Evolutionary conservation across 495 filamentous ascomycete genomes (phyloP).

Genomic region (Aspergillus conjunctus): DNA sequence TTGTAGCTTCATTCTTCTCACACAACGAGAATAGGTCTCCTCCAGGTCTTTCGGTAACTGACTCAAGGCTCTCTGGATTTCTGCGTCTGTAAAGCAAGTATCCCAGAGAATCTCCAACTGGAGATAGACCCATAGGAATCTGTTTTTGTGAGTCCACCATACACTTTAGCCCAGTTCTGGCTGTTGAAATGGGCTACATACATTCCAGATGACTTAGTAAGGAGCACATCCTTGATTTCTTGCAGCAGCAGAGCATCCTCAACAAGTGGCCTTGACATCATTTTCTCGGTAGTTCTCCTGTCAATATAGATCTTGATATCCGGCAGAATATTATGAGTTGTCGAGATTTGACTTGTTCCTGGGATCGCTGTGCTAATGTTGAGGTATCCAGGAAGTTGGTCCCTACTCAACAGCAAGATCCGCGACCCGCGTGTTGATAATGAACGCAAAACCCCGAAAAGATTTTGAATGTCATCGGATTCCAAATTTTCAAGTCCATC

Average conservation of each 20-base stretch:
- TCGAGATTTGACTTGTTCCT: constrained; percentile 26
- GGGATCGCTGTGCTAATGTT: constrained; percentile 23
- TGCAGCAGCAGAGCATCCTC: constrained; percentile 22
- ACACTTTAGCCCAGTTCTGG: background rate
- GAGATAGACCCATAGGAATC: constrained; percentile 36
- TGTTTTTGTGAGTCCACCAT: constrained; percentile 6
- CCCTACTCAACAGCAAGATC: constrained; percentile 25
- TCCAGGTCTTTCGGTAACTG: constrained; percentile 30
- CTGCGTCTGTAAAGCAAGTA: constrained; percentile 29
- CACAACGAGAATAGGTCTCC: constrained; percentile 29
- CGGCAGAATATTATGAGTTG: constrained; percentile 23
- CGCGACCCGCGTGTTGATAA: constrained; percentile 7
- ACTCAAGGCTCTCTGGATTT: constrained; percentile 24
- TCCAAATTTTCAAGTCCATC: constrained; percentile 25
- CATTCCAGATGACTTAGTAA: constrained; percentile 26
- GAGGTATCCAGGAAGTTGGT: constrained; percentile 26
- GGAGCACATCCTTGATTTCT: constrained; percentile 18
- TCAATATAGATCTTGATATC: constrained; percentile 31
- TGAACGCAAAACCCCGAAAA: constrained; percentile 13
- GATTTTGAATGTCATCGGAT: constrained; percentile 3
- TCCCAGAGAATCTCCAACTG: constrained; percentile 37
- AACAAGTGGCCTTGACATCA: constrained; percentile 24
- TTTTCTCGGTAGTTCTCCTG: constrained; percentile 26
- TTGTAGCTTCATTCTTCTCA: constrained; percentile 22
- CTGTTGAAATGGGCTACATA: constrained; percentile 5